phyloP scores from a whole-genome alignment of 106 monocot genomes.

The Dioscorea dumetorum region DNA sequence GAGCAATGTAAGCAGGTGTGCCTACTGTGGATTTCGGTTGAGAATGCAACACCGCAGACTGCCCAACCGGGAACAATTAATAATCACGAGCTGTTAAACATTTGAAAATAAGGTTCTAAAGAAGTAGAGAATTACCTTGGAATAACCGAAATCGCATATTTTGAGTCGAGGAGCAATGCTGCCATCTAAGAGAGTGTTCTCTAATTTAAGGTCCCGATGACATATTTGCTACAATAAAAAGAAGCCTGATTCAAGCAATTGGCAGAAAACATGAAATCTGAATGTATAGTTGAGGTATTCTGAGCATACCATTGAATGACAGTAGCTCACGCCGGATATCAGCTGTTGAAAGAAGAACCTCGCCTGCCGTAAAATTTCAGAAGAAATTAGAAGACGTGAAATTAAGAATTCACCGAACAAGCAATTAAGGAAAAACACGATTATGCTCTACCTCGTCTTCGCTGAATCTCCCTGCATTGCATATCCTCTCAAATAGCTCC shows the following conservation, averaged over 20 bases:
- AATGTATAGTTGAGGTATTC: not conserved
- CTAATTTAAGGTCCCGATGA: constrained; percentile 25
- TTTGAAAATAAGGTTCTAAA: not conserved
- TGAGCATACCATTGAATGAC: constrained; percentile 10
- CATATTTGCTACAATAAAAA: constrained; percentile 21
- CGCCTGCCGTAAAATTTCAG: not conserved
- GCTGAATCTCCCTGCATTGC: constrained; percentile 51
- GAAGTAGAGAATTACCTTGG: constrained; percentile 8
- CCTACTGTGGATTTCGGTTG: constrained; percentile 11
- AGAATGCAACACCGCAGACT: constrained; percentile 9
- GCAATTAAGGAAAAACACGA: not conserved
- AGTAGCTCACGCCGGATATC: constrained; percentile 13
- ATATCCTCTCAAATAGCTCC: constrained; percentile 61
- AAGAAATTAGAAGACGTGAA: not conserved
- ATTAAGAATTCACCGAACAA: not conserved
- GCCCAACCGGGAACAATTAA: not conserved
- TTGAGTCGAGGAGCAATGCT: constrained; percentile 19
- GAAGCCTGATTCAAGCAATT: not conserved
- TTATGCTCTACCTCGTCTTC: constrained; percentile 34
- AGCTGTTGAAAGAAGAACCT: constrained; percentile 13
- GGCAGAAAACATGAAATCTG: too few relatives aligned
- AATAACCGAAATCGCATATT: constrained; percentile 29
- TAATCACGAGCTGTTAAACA: not conserved
- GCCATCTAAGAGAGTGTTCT: constrained; percentile 25
- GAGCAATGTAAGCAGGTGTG: constrained; percentile 15